Evolutionary conservation across 352 stramenopile genomes (phyloP).

Genomic region (Globisporangium cylindrosporum): DNA sequence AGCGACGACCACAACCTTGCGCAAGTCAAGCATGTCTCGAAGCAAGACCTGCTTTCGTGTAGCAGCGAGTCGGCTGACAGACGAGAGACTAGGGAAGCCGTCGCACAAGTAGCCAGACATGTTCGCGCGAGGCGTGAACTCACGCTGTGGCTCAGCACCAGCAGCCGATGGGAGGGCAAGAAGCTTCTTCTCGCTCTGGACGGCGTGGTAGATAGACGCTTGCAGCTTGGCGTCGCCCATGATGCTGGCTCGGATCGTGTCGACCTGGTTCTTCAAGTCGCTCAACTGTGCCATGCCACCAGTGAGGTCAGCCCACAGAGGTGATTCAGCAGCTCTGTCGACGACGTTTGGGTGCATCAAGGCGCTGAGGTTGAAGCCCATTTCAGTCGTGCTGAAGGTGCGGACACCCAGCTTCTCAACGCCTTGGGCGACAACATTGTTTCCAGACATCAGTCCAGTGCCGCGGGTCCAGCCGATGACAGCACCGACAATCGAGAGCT

Average conservation of each 20-base stretch:
- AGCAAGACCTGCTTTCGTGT: conserved; percentile 43
- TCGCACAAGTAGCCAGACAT: conserved; percentile 75
- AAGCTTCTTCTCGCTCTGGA: conserved; percentile 40
- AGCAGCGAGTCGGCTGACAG: conserved; percentile 30
- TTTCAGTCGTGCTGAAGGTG: conserved; percentile 86
- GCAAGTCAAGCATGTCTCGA: conserved; percentile 76
- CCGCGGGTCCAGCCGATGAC: conserved; percentile 88
- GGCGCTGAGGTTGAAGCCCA: conserved; percentile 87
- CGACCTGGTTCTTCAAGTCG: conserved; percentile 68
- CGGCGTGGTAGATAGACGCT: conserved; percentile 36
- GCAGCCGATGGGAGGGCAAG: conserved; percentile 20
- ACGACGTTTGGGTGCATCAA: conserved; percentile 82
- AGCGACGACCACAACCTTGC: conserved; percentile 80
- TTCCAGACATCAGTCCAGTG: conserved; percentile 86
- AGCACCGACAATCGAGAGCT: conserved; percentile 79
- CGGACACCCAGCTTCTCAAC: conserved; percentile 75
- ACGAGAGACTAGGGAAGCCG: conserved; percentile 57
- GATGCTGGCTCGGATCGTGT: conserved; percentile 50
- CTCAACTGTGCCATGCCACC: conserved; percentile 76
- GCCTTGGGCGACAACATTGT: conserved; percentile 81
- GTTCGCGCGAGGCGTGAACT: conserved; percentile 53
- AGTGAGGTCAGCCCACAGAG: conserved; percentile 78
- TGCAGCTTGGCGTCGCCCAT: conserved; percentile 60
- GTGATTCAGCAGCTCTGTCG: conserved; percentile 60
- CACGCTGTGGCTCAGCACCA: conserved; percentile 7